A percentile compares a stretch with the other conserved stretches of the same genome.
These are phyloP conservation scores for Knoxia roxburghii DNA, from an alignment of 257 asterid genomes.

Conservation along the genomic window DNA sequence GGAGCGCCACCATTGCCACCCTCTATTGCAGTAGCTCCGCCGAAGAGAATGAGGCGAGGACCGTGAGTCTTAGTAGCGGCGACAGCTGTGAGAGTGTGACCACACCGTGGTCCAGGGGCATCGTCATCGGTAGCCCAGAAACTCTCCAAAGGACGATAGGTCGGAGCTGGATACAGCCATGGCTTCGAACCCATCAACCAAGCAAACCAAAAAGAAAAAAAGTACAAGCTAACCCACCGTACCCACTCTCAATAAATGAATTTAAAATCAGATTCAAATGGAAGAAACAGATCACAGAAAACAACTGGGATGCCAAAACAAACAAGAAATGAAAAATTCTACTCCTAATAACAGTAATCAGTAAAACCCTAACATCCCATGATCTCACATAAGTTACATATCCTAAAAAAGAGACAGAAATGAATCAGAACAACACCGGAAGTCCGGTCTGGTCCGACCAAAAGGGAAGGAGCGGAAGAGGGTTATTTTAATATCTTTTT, in stretches of 20 bases:
- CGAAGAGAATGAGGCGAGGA: conserved; percentile 88
- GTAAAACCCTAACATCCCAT: not conserved
- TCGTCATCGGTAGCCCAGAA: conserved; percentile 90
- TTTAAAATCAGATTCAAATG: not conserved
- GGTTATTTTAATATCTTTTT: not conserved
- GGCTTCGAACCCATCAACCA: conserved; percentile 42
- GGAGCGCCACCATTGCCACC: conserved; percentile 83
- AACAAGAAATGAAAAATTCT: not conserved
- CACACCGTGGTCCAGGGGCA: conserved; percentile 97
- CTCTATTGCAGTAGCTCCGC: conserved; percentile 97
- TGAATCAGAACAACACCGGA: not conserved
- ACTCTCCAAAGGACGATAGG: conserved; percentile 41
- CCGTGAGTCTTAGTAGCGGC: conserved; percentile 86
- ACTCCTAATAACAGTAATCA: too few relatives aligned
- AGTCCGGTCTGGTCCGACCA: not conserved
- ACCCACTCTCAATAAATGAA: conserved; percentile 8
- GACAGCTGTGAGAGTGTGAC: conserved; percentile 91
- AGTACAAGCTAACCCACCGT: not conserved
- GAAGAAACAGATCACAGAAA: not conserved
- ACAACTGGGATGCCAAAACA: not conserved
- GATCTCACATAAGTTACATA: not conserved
- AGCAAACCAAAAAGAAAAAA: not conserved
- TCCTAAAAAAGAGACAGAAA: not conserved
- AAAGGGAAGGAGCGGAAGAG: not conserved
- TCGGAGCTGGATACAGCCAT: conserved; percentile 42